These are phyloP conservation scores for Metschnikowia reukaufii DNA, from an alignment of 805 yeast genomes.

Conservation along the genomic window DNA sequence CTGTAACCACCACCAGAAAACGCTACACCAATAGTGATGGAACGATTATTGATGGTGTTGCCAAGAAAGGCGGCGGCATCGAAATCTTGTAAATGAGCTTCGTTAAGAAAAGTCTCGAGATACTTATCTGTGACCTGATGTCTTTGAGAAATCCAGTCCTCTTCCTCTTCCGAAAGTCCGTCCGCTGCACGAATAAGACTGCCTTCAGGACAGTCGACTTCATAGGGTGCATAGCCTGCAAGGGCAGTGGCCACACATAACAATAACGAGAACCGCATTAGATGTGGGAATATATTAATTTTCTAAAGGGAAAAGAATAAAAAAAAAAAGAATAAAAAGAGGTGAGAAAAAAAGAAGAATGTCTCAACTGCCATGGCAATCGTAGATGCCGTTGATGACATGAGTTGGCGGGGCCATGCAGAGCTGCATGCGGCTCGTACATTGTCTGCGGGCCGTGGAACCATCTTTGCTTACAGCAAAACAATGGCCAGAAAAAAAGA, in stretches of 20 bases:
- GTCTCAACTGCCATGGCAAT: not conserved
- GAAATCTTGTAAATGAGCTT: conserved; percentile 48
- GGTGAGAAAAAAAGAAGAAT: not conserved
- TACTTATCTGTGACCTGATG: conserved; percentile 45
- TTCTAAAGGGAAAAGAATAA: no score
- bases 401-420: not conserved
- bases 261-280: conserved; percentile 11
- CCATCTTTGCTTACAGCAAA: no score
- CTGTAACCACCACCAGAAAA: conserved; percentile 90
- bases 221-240: conserved; percentile 22
- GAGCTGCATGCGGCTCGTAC: not conserved
- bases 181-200: conserved; percentile 16
- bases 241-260: conserved; percentile 16
- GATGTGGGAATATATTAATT: not conserved
- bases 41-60: conserved; percentile 32
- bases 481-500: no score
- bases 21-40: conserved; percentile 54
- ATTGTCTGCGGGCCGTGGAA: no score
- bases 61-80: conserved; percentile 43
- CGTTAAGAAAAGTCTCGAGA: conserved; percentile 45
- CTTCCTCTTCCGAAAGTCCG: conserved; percentile 13
- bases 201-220: conserved; percentile 18
- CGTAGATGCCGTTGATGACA: not conserved
- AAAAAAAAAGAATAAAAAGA: not conserved
- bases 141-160: conserved; percentile 18